A percentile compares a stretch with the other conserved stretches of the same genome.
phyloP scores from a whole-genome alignment of 306 rosid genomes.

The Bauhinia variegata region DNA sequence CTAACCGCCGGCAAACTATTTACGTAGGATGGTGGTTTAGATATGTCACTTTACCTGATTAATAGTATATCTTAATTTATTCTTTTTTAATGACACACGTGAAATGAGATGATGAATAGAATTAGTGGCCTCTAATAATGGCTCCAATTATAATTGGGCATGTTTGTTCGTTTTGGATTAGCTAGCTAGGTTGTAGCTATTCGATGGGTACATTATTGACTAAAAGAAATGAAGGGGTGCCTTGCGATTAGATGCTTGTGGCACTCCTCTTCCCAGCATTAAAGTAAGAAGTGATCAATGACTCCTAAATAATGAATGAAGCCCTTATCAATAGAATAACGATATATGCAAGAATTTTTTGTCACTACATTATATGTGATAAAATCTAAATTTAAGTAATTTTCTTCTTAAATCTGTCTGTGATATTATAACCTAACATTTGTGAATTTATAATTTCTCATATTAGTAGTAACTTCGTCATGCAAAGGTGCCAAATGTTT shows the following conservation, averaged over 20 bases:
- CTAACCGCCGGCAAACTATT: neutral
- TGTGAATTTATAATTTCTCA: too few relatives aligned
- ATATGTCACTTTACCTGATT: constrained; percentile 26
- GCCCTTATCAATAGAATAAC: too few relatives aligned
- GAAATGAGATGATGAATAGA: constrained; percentile 15
- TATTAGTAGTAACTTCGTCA: too few relatives aligned
- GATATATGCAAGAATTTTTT: too few relatives aligned
- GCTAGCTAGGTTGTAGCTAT: constrained; percentile 26
- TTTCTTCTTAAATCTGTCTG: too few relatives aligned
- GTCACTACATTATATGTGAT: too few relatives aligned
- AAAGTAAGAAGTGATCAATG: neutral
- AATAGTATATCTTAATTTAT: neutral
- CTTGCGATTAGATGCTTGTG: constrained; percentile 16
- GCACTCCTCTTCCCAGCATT: neutral
- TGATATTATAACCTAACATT: too few relatives aligned
- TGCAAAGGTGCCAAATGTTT: too few relatives aligned
- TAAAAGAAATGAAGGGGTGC: constrained; percentile 12
- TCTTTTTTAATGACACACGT: constrained; percentile 18
- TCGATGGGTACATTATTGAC: constrained; percentile 26
- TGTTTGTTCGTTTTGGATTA: constrained; percentile 32
- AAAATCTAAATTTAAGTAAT: too few relatives aligned
- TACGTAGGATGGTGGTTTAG: constrained; percentile 5
- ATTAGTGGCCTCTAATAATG: constrained; percentile 29
- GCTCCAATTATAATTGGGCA: constrained; percentile 27
- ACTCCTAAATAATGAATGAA: too few relatives aligned